Evolutionary conservation across 23 red algal genomes (phyloP), one percentile per base, ranked within the genome.

Genomic region (Rhodosorus marinus): DNA sequence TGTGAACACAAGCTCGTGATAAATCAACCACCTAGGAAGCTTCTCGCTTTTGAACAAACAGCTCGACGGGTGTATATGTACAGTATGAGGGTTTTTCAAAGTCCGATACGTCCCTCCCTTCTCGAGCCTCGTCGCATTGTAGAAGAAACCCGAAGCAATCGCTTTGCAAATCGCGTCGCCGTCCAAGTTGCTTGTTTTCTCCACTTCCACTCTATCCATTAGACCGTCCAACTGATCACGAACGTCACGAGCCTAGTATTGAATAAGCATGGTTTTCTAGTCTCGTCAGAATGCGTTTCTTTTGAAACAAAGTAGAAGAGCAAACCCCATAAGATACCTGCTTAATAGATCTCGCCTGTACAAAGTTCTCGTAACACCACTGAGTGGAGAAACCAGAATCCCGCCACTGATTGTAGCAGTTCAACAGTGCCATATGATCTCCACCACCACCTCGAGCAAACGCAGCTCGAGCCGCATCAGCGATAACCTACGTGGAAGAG

Each of bases 361-460:
- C 70, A 52, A 74, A 79, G 57, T 84, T 60, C 17, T 84, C 77
- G 31, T 27, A 74, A 57, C 90, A 98, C 90, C 90, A 98, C 21
- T 79, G 70, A 27, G 75, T 54, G 2, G 78, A 59, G 42, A 60
- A 83, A 2, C 60, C 65, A 14, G 72, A 55, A 50, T 71, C 64
- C n/a, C 62, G 32, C 90, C 90, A 98, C 49, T 72, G 60, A n/a
- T 29, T 64, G 57, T 65, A 98, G 28, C 69, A 75, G 25, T 59
- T 15, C 24, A 82, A 52, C 40, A 98, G 50, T 47, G 56, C 35
- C 32, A 84, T 60, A 23, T 80, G 79, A 51, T 98, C 90, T 11
- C 38, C 38, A 43, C 24, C 55, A 65, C 1, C 41, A 41, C 55
- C 36, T 25, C n/a, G n/a, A n/a, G n/a, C n/a, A 67, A 78, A 77